A percentile compares a stretch with the other conserved stretches of the same genome.
Evolutionary conservation across 163 green algal species (phyloP).

Genomic region (Scenedesmus sp.): DNA sequence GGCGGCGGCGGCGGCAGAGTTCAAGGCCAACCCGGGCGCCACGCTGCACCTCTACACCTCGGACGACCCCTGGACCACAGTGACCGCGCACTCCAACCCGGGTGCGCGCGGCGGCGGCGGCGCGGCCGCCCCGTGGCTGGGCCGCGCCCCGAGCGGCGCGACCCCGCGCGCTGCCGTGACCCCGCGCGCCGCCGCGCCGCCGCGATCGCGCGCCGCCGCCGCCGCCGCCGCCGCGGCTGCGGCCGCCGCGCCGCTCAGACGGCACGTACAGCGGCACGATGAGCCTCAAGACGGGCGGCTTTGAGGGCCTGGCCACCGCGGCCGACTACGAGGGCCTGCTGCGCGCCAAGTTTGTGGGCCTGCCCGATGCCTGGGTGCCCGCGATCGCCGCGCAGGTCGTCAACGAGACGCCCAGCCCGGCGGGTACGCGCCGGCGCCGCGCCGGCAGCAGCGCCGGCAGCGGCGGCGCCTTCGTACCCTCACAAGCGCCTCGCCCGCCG

Average conservation of each 20-base stretch:
- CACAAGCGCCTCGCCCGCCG: too few species aligned
- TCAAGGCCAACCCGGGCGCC: constrained; percentile 41
- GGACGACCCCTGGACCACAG: constrained; percentile 56
- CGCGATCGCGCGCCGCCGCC: too few species aligned
- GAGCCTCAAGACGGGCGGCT: constrained; percentile 52
- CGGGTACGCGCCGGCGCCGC: constrained; percentile 8
- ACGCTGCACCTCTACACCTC: constrained; percentile 57
- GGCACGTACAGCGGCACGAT: constrained; percentile 60
- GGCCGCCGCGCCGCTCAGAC: too few species aligned
- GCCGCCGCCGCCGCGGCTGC: too few species aligned
- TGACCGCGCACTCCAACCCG: constrained; percentile 62
- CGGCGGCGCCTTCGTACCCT: neutral
- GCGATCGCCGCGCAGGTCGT: constrained; percentile 44
- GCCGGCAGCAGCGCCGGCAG: neutral
- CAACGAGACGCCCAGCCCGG: constrained; percentile 38
- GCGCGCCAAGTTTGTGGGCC: constrained; percentile 46
- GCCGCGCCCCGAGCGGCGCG: too few species aligned
- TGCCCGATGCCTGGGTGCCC: constrained; percentile 54
- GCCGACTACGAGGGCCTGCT: constrained; percentile 52
- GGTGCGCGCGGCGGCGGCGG: too few species aligned
- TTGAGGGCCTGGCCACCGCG: constrained; percentile 6
- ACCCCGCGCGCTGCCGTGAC: too few species aligned
- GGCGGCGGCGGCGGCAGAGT: constrained; percentile 51
- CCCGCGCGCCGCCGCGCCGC: too few species aligned
- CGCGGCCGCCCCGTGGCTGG: too few species aligned